Percentiles rank a stretch among this genome's conserved stretches.
These are phyloP conservation scores for Tetrahymena borealis DNA, from an alignment of 73 alveolate genomes.

Conservation along the genomic window DNA sequence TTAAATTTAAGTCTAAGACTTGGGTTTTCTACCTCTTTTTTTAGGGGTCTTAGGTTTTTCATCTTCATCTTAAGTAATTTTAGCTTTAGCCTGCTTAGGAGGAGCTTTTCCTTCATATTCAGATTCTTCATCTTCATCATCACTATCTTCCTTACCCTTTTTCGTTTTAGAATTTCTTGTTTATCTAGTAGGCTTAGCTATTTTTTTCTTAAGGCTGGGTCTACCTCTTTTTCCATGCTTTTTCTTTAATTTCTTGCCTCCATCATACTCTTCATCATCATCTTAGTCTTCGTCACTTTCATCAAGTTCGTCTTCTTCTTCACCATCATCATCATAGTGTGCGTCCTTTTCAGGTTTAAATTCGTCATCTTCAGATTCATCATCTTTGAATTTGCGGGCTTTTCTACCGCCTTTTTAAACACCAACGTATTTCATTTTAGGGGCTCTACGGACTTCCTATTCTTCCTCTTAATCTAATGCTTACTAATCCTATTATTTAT, in stretches of 20 bases:
- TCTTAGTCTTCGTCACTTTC: not conserved
- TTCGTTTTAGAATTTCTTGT: not conserved
- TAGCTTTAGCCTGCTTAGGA: not conserved
- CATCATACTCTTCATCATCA: not conserved
- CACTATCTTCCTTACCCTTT: not conserved
- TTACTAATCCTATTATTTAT: not conserved
- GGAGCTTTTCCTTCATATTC: not conserved
- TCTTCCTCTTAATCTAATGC: not conserved
- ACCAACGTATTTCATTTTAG: not conserved
- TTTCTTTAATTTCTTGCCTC: not conserved
- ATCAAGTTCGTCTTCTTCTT: not conserved
- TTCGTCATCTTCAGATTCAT: not conserved
- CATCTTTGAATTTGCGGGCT: not conserved
- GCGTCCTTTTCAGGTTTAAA: not conserved
- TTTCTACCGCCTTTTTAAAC: not conserved
- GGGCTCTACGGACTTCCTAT: not conserved
- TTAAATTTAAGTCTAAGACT: not conserved
- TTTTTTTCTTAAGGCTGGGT: not conserved
- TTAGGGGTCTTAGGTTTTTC: not conserved
- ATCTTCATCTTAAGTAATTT: not conserved
- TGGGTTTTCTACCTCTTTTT: not conserved
- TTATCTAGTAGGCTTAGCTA: not conserved
- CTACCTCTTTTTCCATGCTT: not conserved
- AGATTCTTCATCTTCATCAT: not conserved
- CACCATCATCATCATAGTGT: not conserved